A percentile compares a stretch with the other conserved stretches of the same genome.
phyloP scores from a whole-genome alignment of 23 red algal genomes.

The Gracilaria caudata region DNA sequence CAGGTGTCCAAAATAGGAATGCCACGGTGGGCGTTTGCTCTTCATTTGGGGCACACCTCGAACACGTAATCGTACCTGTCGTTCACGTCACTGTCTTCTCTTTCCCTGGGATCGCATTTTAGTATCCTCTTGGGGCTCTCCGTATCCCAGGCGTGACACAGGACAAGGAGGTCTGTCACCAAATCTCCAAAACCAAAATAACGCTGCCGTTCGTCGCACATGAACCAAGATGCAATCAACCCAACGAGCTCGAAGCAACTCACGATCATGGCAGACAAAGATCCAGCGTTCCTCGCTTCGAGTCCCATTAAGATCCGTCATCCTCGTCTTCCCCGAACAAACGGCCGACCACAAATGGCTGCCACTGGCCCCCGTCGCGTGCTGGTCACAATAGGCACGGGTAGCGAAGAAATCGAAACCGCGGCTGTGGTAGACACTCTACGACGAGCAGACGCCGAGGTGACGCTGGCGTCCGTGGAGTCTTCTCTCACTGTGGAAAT shows the following conservation, averaged over 20 bases:
- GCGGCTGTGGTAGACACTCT: slow-evolving; percentile 85
- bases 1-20: too few species aligned
- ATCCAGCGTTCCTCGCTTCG: slow-evolving; percentile 2
- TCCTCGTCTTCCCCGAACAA: slow-evolving; percentile 9
- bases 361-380: slow-evolving; percentile 39
- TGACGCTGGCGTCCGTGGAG: slow-evolving; percentile 93
- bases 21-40: too few species aligned
- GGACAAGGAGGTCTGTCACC: too few species aligned
- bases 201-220: too few species aligned
- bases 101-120: too few species aligned
- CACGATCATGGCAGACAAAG: neutral
- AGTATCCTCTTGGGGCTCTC: too few species aligned
- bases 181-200: too few species aligned
- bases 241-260: neutral
- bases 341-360: slow-evolving; percentile 17
- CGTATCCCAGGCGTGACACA: too few species aligned
- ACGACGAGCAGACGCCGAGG: slow-evolving; percentile 87
- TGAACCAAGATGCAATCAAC: too few species aligned
- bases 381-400: slow-evolving; percentile 84
- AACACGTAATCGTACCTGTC: too few species aligned
- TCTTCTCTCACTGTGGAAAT: slow-evolving; percentile 59
- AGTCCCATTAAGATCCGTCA: slow-evolving; percentile 10
- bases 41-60: too few species aligned
- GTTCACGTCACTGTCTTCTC: too few species aligned
- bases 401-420: slow-evolving; percentile 95